Evolutionary conservation across 768 basidiomycete species (phyloP).

Genomic region (Termitomyces sp.): DNA sequence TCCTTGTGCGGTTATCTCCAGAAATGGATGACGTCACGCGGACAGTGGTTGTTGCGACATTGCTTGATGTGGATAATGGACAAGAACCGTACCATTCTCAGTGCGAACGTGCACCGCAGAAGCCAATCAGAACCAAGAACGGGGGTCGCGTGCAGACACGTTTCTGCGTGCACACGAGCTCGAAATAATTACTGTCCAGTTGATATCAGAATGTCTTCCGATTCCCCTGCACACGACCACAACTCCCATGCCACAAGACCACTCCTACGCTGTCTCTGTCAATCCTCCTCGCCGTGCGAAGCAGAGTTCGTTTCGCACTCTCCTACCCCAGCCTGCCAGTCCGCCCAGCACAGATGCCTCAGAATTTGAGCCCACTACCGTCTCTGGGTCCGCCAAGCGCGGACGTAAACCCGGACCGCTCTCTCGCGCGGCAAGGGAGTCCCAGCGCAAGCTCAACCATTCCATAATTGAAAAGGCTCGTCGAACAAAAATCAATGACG

Average conservation of each 20-base stretch:
- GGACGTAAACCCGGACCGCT: constrained; percentile 71
- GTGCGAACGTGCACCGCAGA: constrained; percentile 24
- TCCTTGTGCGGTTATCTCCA: background rate
- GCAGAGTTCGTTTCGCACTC: constrained; percentile 14
- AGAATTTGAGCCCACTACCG: background rate
- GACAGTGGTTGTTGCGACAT: background rate
- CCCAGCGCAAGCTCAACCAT: constrained; percentile 89
- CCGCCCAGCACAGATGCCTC: constrained; percentile 4
- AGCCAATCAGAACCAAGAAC: constrained; percentile 23
- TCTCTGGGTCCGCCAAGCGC: constrained; percentile 39
- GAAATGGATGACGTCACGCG: background rate
- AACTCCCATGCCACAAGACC: background rate
- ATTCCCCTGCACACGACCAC: background rate
- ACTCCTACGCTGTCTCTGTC: constrained; percentile 26
- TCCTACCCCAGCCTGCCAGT: constrained; percentile 6
- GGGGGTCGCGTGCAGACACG: constrained; percentile 29
- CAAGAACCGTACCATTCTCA: background rate
- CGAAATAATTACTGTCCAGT: background rate
- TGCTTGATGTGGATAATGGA: background rate
- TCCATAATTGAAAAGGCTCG: constrained; percentile 92
- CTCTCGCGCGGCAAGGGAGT: constrained; percentile 76
- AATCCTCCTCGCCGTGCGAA: constrained; percentile 37
- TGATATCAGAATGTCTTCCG: background rate
- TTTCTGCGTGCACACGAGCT: constrained; percentile 29
- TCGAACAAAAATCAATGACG: constrained; percentile 94